phyloP scores from a whole-genome alignment of 1,139 yeast species.

The Magnusiomyces starmeri region DNA sequence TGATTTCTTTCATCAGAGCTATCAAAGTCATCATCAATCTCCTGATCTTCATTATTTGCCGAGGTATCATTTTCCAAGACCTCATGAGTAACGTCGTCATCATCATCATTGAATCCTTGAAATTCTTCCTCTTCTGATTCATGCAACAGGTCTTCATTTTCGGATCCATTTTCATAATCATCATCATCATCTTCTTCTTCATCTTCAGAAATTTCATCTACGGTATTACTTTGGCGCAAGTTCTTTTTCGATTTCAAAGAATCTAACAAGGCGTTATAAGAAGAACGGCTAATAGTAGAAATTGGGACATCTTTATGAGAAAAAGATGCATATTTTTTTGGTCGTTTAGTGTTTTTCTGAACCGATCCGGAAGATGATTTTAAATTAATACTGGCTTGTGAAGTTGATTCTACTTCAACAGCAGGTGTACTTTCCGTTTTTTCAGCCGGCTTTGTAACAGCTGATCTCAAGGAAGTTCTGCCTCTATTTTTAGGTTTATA shows the following conservation, averaged over 20 bases:
- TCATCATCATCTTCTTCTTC: conserved; percentile 4
- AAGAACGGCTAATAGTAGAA: background rate
- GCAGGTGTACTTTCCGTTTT: background rate
- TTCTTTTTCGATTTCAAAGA: background rate
- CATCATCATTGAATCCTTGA: conserved; percentile 2
- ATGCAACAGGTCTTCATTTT: conserved; percentile 19
- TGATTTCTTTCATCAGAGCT: conserved; percentile 14
- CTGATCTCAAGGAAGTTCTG: background rate
- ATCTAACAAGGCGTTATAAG: background rate
- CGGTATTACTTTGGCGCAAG: conserved; percentile 4
- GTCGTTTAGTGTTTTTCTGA: conserved; percentile 4
- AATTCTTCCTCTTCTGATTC: conserved; percentile 24
- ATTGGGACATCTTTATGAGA: background rate
- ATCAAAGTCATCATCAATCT: conserved; percentile 20
- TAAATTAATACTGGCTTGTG: background rate
- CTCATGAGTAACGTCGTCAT: conserved; percentile 11
- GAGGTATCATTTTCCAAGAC: conserved; percentile 5
- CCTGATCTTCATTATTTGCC: conserved; percentile 24
- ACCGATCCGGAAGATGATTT: background rate
- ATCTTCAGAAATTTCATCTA: background rate
- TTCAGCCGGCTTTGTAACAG: background rate
- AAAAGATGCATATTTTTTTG: background rate
- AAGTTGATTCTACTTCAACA: too few species aligned
- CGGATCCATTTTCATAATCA: conserved; percentile 18
- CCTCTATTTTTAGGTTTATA: background rate